These are phyloP conservation scores for Ramichloridium luteum DNA, from an alignment of 2,329 filamentous ascomycete genomes.

Conservation along the genomic window DNA sequence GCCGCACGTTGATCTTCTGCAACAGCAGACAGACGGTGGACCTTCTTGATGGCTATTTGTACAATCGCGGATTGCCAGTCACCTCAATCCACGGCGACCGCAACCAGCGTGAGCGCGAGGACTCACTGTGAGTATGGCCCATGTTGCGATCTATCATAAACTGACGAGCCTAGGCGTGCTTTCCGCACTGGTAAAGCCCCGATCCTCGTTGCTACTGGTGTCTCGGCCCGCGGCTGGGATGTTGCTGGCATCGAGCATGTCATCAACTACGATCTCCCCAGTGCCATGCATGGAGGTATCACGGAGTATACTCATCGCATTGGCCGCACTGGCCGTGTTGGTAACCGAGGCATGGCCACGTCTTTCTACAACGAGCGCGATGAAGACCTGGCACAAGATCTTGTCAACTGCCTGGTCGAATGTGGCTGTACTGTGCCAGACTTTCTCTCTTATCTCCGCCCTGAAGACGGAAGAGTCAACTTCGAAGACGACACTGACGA, in stretches of 20 bases:
- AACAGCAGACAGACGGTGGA: slow-evolving; percentile 71
- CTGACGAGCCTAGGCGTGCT: slow-evolving; percentile 41
- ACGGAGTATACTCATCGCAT: slow-evolving; percentile 92
- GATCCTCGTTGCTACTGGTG: slow-evolving; percentile 73
- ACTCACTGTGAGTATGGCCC: slow-evolving; percentile 54
- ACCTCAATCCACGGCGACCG: slow-evolving; percentile 83
- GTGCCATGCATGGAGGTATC: slow-evolving; percentile 65
- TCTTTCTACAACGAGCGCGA: slow-evolving; percentile 80
- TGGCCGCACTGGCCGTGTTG: slow-evolving; percentile 88
- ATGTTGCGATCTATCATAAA: not conserved
- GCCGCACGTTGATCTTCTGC: slow-evolving; percentile 79
- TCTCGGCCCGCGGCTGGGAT: slow-evolving; percentile 80
- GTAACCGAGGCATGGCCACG: slow-evolving; percentile 70
- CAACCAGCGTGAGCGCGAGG: slow-evolving; percentile 82
- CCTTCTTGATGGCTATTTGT: slow-evolving; percentile 76
- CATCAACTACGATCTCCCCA: slow-evolving; percentile 85
- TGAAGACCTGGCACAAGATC: slow-evolving; percentile 55
- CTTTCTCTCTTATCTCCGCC: slow-evolving; percentile 57
- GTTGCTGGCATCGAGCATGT: slow-evolving; percentile 79
- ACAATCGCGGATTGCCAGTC: slow-evolving; percentile 60
- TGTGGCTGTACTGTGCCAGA: slow-evolving; percentile 67
- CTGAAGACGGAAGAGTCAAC: slow-evolving; percentile 40
- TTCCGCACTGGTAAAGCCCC: slow-evolving; percentile 67
- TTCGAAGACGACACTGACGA: slow-evolving; percentile 45
- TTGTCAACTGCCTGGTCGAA: slow-evolving; percentile 75